Conservation (phyloP, 768 basidiomycete genomes). For the Lactifluus piperatus region DNA sequence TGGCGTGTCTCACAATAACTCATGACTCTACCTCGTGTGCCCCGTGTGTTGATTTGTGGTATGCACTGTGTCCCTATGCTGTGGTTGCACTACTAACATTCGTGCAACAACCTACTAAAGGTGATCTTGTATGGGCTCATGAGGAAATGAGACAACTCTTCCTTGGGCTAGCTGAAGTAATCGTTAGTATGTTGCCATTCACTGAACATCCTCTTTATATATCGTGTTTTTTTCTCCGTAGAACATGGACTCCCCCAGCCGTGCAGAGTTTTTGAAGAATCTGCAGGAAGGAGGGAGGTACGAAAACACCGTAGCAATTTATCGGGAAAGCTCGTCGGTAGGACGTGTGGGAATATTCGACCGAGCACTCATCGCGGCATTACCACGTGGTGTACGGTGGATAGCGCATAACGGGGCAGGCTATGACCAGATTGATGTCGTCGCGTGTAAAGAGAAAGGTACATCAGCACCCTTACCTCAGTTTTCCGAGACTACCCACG, state of each 20-base stretch:
- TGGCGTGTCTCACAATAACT: neutral
- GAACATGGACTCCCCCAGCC: conserved; percentile 49
- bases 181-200: conserved; percentile 42
- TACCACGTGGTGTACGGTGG: conserved; percentile 68
- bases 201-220: neutral
- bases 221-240: conserved; percentile 20
- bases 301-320: conserved; percentile 62
- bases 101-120: conserved; percentile 28
- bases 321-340: conserved; percentile 64
- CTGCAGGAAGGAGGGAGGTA: conserved; percentile 66
- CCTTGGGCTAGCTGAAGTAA: conserved; percentile 58
- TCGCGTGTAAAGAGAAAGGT: conserved; percentile 66
- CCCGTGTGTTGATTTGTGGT: conserved; percentile 31
- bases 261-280: conserved; percentile 59
- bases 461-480: conserved; percentile 6
- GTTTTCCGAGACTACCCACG: neutral
- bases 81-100: neutral
- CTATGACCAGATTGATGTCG: conserved; percentile 81
- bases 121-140: conserved; percentile 72
- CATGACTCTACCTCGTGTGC: conserved; percentile 24
- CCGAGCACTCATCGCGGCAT: conserved; percentile 58
- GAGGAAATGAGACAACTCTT: conserved; percentile 62
- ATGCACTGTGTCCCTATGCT: neutral
- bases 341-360: conserved; percentile 69
- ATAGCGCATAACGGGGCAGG: conserved; percentile 92